A percentile compares a stretch with the other conserved stretches of the same genome.
Conservation (phyloP, 768 basidiomycete genomes). For the Cystobasidiopsis lactophilus region DNA sequence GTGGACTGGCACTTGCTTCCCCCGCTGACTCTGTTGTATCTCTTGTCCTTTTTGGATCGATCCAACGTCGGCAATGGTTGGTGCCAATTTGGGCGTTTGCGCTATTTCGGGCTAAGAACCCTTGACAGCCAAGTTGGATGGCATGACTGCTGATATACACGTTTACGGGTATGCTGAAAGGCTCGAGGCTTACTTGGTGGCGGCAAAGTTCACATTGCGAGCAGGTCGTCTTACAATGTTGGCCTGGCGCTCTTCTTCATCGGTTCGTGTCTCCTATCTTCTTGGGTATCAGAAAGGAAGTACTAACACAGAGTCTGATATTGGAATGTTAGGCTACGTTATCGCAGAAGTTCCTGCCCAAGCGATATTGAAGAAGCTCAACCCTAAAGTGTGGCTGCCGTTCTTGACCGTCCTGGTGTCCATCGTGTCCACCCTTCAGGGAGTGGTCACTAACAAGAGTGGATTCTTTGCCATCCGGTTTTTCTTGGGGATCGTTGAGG, state of each 20-base stretch:
- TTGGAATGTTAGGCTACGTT: slow-evolving; percentile 28
- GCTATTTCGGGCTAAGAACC: slow-evolving; percentile 15
- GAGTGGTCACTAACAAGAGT: slow-evolving; percentile 35
- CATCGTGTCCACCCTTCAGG: slow-evolving; percentile 35
- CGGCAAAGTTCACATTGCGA: no score
- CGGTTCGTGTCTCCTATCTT: no score
- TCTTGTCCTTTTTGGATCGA: not conserved
- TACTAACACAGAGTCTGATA: slow-evolving; percentile 23
- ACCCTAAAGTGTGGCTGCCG: slow-evolving; percentile 41
- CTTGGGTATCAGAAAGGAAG: slow-evolving; percentile 34
- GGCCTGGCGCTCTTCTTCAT: slow-evolving; percentile 40
- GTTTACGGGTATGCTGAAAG: no score
- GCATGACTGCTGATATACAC: slow-evolving; percentile 26
- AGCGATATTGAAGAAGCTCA: slow-evolving; percentile 35
- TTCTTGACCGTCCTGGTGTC: slow-evolving; percentile 39
- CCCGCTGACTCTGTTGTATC: slow-evolving; percentile 26
- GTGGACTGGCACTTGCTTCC: slow-evolving; percentile 26
- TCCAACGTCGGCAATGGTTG: not conserved
- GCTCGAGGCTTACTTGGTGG: no score
- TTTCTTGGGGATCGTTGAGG: slow-evolving; percentile 8
- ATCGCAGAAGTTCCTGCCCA: not conserved
- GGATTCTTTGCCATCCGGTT: slow-evolving; percentile 39
- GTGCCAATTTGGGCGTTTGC: not conserved
- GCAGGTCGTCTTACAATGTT: slow-evolving; percentile 39
- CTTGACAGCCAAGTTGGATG: slow-evolving; percentile 35